Evolutionary conservation across 148 eudicot species (phyloP), one percentile per base, ranked within the genome.

Genomic region (Dianthus caryophyllus): DNA sequence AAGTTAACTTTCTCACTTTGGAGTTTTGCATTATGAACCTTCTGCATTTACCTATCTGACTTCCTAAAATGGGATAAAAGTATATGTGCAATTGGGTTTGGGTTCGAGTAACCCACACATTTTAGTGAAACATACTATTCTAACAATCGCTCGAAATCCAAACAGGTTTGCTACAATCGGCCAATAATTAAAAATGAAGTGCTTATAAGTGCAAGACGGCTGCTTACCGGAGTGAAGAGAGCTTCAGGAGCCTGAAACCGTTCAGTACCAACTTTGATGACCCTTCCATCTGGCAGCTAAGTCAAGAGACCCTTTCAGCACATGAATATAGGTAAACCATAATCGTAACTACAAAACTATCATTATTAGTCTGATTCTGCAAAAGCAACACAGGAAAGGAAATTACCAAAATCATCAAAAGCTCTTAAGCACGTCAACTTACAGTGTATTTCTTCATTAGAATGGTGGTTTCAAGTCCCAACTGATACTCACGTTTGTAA

Each of bases 211-310:
- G 44, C n/a, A 41, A 71, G 26, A 29, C n/a, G n/a, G 10, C 21
- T 43, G 68, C 96, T 88, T 74, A 94, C 98, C 12, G 98, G 98
- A 70, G 97, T 88, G 79, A 94, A 94, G 33, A 94, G 97, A 64
- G 97, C 98, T 80, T 94, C 98, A 68, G 98, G 97, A 65, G 98
- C 98, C 81, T 94, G 98, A 79, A 94, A 94, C 57, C 98, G 66
- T 71, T 94, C 98, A 10, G 96, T 94, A 62, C 97, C 98, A 75
- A 94, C 98, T 84, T 94, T 94, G 66, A 94, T 83, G 64, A 86
- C 83, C 74, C 98, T 88, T 76, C 98, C 98, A 84, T 94, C 98
- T 66, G 98, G 98, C 65, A 94, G 79, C 98, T 94, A 82, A 65
- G 63, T 9, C 59, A 67, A 74, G 36, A 33, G 18, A 25, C 14